These are phyloP conservation scores for Cyberlindnera sargentensis DNA, from an alignment of 805 yeast genomes.

Conservation along the genomic window DNA sequence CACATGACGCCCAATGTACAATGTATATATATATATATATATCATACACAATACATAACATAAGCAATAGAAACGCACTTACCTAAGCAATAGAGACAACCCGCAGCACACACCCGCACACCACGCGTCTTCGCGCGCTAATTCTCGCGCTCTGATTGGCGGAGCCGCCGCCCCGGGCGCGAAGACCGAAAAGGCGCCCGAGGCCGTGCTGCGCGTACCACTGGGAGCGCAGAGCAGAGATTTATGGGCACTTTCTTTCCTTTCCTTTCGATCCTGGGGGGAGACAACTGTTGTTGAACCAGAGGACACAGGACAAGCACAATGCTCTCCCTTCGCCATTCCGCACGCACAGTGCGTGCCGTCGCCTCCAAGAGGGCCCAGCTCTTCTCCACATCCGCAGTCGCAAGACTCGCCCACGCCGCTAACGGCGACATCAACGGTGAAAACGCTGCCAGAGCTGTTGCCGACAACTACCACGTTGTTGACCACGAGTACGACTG, in stretches of 20 bases:
- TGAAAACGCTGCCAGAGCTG: slow-evolving; percentile 45
- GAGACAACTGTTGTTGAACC: not conserved
- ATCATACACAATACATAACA: too few species aligned
- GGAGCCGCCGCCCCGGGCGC: slow-evolving; percentile 1
- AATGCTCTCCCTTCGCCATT: slow-evolving; percentile 23
- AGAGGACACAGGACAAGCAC: not conserved
- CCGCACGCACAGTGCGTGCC: slow-evolving; percentile 11
- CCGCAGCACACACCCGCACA: too few species aligned
- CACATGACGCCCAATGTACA: too few species aligned
- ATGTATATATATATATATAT: too few species aligned
- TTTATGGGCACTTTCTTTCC: not conserved
- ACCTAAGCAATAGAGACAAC: too few species aligned
- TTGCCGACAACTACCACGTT: slow-evolving; percentile 73
- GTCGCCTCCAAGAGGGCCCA: not conserved
- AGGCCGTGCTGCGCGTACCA: slow-evolving; percentile 1
- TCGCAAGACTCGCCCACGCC: slow-evolving; percentile 21
- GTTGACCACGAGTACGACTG: slow-evolving; percentile 98
- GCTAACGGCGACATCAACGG: slow-evolving; percentile 37
- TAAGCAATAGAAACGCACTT: too few species aligned
- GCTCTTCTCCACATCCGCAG: slow-evolving; percentile 19
- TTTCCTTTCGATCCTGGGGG: not conserved
- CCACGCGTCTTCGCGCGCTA: not conserved
- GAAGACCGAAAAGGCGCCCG: slow-evolving; percentile 14
- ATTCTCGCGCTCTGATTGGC: slow-evolving; percentile 16
- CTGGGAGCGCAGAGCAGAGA: too few species aligned